Conservation (phyloP, 352 stramenopile genomes). For the Nothophytophthora sp. region DNA sequence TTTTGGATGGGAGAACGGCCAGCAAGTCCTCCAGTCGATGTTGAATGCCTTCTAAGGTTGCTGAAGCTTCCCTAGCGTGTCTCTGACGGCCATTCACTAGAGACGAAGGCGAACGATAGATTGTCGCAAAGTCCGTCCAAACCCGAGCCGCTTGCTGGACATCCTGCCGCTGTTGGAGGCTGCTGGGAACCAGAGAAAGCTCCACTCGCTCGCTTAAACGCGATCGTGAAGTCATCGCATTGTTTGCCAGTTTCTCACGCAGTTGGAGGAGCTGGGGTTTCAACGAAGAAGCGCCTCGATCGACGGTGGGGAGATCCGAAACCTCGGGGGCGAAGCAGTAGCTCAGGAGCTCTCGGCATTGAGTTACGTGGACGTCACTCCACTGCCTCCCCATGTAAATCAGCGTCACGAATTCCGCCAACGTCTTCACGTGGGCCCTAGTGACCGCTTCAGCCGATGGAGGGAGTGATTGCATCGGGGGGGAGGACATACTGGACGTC, state of each 20-base stretch:
- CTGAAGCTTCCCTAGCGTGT: not conserved
- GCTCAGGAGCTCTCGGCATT: constrained; percentile 37
- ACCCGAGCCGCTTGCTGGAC: constrained; percentile 1
- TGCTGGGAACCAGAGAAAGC: constrained; percentile 11
- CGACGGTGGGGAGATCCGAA: constrained; percentile 13
- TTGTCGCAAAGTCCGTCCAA: constrained; percentile 11
- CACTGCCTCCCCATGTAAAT: constrained; percentile 37
- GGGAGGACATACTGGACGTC: constrained; percentile 4
- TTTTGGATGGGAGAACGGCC: constrained; percentile 27
- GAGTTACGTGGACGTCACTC: constrained; percentile 9
- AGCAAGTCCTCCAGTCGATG: constrained; percentile 20
- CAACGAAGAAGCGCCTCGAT: constrained; percentile 14
- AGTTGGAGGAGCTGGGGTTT: constrained; percentile 15
- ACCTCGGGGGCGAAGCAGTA: constrained; percentile 33
- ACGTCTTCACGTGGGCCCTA: constrained; percentile 15
- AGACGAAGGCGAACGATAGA: constrained; percentile 3
- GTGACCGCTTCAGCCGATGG: constrained; percentile 8
- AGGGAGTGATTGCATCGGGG: constrained; percentile 6
- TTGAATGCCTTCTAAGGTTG: constrained; percentile 18
- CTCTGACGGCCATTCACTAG: not conserved
- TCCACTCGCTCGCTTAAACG: constrained; percentile 20
- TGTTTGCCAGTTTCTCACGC: constrained; percentile 25
- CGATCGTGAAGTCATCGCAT: constrained; percentile 3
- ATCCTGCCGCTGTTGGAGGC: constrained; percentile 13
- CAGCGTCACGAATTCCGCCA: constrained; percentile 28